phyloP scores from a whole-genome alignment of 257 asterid species.

The Solanum tacnaense region DNA sequence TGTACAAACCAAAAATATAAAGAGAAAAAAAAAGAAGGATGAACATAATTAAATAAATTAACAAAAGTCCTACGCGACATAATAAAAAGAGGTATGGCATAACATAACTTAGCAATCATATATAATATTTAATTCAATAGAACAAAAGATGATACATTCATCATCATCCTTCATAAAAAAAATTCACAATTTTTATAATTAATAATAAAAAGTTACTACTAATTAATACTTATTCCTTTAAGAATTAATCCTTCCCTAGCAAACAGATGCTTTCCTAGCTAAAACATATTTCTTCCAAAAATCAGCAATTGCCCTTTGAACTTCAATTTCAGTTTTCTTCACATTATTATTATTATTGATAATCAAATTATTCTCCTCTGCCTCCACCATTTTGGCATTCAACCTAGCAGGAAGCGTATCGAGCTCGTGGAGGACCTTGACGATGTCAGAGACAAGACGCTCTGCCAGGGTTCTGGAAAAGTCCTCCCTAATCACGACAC shows the following conservation, averaged over 20 bases:
- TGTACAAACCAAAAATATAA: neutral
- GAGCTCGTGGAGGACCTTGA: conserved; percentile 14
- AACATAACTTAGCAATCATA: neutral
- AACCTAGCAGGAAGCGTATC: conserved; percentile 7
- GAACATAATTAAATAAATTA: neutral
- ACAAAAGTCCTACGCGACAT: neutral
- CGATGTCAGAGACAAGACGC: conserved; percentile 13
- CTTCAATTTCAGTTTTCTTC: conserved; percentile 13
- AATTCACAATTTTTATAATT: neutral
- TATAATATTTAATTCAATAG: neutral
- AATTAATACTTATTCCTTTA: neutral
- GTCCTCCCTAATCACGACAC: conserved; percentile 22
- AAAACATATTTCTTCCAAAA: conserved; percentile 22
- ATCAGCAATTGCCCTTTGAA: conserved; percentile 11
- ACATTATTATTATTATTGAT: neutral
- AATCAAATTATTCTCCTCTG: neutral
- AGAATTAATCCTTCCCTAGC: neutral
- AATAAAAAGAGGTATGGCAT: neutral
- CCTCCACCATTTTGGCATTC: neutral
- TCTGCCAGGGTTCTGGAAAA: conserved; percentile 19
- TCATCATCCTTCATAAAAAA: neutral
- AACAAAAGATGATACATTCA: neutral
- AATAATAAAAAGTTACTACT: neutral
- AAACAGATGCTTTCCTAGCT: conserved; percentile 8
- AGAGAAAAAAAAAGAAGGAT: neutral